These are phyloP conservation scores for Drechslera avenae DNA, from an alignment of 2,329 filamentous ascomycete genomes.

Conservation along the genomic window DNA sequence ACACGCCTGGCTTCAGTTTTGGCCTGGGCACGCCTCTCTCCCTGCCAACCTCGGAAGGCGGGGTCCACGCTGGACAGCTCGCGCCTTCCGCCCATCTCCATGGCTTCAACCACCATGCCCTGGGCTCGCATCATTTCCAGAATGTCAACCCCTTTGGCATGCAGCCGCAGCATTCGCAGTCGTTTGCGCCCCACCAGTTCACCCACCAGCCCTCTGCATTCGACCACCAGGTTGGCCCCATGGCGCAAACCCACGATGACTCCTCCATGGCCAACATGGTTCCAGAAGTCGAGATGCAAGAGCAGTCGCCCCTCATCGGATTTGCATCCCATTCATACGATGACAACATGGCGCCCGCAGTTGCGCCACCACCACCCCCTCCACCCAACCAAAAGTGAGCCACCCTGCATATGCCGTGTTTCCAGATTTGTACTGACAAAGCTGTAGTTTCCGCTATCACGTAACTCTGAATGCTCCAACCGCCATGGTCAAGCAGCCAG, in stretches of 20 bases:
- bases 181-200: conserved; percentile 80
- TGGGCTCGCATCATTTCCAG: conserved; percentile 56
- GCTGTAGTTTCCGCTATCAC: conserved; percentile 77
- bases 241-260: conserved; percentile 70
- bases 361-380: conserved; percentile 35
- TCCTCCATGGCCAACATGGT: conserved; percentile 65
- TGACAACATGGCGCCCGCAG: conserved; percentile 54
- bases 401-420: not conserved
- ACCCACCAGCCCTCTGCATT: conserved; percentile 80
- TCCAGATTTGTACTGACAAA: conserved; percentile 29
- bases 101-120: conserved; percentile 63
- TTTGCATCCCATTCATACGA: conserved; percentile 59
- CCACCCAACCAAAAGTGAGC: conserved; percentile 56
- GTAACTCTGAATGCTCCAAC: conserved; percentile 91
- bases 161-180: conserved; percentile 51
- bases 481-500: conserved; percentile 87
- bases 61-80: conserved; percentile 64
- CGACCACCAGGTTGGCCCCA: conserved; percentile 65
- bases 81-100: conserved; percentile 59
- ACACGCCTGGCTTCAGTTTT: conserved; percentile 77
- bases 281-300: conserved; percentile 64
- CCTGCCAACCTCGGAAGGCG: conserved; percentile 72
- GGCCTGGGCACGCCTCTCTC: conserved; percentile 82
- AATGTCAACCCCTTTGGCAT: conserved; percentile 73
- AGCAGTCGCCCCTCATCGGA: conserved; percentile 64